These are phyloP conservation scores for Penicillium waksmanii DNA, from an alignment of 495 filamentous ascomycete genomes.

Conservation along the genomic window DNA sequence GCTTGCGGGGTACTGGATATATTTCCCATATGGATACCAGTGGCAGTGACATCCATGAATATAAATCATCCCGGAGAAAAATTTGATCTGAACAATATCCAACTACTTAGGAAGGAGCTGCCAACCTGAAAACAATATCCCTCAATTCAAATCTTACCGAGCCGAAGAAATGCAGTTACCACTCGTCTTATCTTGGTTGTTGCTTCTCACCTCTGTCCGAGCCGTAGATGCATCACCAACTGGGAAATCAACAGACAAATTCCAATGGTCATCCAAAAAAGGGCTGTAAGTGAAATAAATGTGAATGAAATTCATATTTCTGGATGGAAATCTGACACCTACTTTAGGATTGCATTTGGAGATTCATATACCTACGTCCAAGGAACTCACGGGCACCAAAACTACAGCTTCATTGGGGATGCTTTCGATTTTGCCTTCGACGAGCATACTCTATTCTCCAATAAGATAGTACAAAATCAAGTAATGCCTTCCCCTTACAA, in stretches of 20 bases:
- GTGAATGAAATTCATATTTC: too few relatives aligned
- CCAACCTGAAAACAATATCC: not conserved
- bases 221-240: conserved; percentile 9
- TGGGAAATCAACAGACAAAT: conserved; percentile 16
- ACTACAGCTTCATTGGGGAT: conserved; percentile 56
- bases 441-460: conserved; percentile 40
- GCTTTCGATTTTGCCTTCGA: conserved; percentile 42
- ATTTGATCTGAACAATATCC: too few relatives aligned
- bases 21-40: too few relatives aligned
- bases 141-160: not conserved
- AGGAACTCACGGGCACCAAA: conserved; percentile 49
- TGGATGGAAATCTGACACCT: not conserved
- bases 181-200: not conserved
- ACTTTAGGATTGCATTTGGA: conserved; percentile 47
- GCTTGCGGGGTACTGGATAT: conserved; percentile 12
- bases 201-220: not conserved
- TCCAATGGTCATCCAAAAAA: conserved; percentile 38
- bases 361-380: conserved; percentile 61
- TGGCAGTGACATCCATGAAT: too few relatives aligned
- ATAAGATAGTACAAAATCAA: conserved; percentile 56
- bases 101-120: not conserved
- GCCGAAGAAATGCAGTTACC: not conserved
- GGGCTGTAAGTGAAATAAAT: conserved; percentile 31
- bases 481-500: conserved; percentile 21
- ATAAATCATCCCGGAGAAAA: too few relatives aligned